These are phyloP conservation scores for Strombidium stylifer DNA, from an alignment of 73 alveolate genomes.

Conservation along the genomic window DNA sequence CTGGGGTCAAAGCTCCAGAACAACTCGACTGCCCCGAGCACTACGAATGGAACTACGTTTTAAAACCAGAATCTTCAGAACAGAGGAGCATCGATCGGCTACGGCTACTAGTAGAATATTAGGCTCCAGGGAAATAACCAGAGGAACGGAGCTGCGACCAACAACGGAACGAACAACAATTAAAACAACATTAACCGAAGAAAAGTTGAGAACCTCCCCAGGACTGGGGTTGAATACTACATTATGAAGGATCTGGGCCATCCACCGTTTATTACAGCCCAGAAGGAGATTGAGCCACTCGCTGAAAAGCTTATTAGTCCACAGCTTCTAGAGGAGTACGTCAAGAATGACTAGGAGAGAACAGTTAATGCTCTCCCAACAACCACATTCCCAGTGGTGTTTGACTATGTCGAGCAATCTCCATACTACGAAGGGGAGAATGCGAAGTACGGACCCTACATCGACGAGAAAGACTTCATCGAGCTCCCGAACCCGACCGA, in stretches of 20 bases:
- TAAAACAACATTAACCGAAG: too few species aligned
- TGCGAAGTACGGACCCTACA: background rate
- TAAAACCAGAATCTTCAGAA: too few species aligned
- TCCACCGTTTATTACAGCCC: background rate
- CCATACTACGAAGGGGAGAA: slow-evolving; percentile 29
- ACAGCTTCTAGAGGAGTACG: slow-evolving; percentile 4
- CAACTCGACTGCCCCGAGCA: too few species aligned
- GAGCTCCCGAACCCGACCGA: slow-evolving; percentile 10
- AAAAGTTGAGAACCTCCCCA: slow-evolving; percentile 16
- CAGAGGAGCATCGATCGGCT: too few species aligned
- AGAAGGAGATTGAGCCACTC: slow-evolving; percentile 11
- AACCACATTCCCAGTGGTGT: background rate
- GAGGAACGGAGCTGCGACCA: too few species aligned
- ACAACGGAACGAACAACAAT: background rate
- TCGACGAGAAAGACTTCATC: slow-evolving; percentile 13
- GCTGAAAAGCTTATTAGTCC: slow-evolving; percentile 1
- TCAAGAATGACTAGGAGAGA: slow-evolving; percentile 20
- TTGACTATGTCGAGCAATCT: slow-evolving; percentile 21
- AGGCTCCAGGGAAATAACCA: too few species aligned
- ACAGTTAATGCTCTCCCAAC: too few species aligned
- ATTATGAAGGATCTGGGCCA: slow-evolving; percentile 3
- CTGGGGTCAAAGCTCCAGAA: too few species aligned
- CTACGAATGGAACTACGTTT: too few species aligned
- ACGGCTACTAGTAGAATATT: too few species aligned
- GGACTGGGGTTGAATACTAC: slow-evolving; percentile 33